Percentiles rank a stretch among this genome's conserved stretches.
These are phyloP conservation scores for Articulospora tetracladia DNA, from an alignment of 495 filamentous ascomycete genomes.

Conservation along the genomic window DNA sequence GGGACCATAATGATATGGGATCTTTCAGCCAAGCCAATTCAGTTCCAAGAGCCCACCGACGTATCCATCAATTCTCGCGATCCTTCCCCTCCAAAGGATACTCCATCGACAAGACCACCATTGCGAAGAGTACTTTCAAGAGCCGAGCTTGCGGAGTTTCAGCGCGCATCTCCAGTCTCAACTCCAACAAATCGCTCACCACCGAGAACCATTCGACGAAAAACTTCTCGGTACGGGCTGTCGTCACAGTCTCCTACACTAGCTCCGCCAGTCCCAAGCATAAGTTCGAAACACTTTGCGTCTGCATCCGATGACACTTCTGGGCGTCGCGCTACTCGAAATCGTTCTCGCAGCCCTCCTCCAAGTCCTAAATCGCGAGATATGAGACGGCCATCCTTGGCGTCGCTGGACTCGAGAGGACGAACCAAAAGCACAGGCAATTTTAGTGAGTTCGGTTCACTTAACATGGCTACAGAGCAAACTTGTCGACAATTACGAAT, in stretches of 20 bases:
- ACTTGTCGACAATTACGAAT: conserved; percentile 72
- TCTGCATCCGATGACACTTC: conserved; percentile 20
- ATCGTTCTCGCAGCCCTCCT: conserved; percentile 35
- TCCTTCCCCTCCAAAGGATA: conserved; percentile 31
- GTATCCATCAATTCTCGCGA: conserved; percentile 30
- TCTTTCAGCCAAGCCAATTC: conserved; percentile 43
- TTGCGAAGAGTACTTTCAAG: conserved; percentile 72
- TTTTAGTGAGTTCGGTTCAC: conserved; percentile 53
- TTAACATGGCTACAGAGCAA: conserved; percentile 76
- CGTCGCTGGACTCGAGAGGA: conserved; percentile 55
- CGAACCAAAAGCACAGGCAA: conserved; percentile 48
- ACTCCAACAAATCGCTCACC: conserved; percentile 57
- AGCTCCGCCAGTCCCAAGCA: conserved; percentile 19
- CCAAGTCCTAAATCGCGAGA: conserved; percentile 29
- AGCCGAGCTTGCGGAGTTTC: conserved; percentile 74
- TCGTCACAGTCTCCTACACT: conserved; percentile 22
- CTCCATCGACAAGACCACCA: conserved; percentile 57
- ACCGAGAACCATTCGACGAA: conserved; percentile 52
- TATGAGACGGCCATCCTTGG: conserved; percentile 48
- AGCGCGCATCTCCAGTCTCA: conserved; percentile 49
- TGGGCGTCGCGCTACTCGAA: conserved; percentile 21
- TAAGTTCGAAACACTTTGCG: conserved; percentile 17
- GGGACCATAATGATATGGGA: conserved; percentile 86
- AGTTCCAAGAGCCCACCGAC: conserved; percentile 18
- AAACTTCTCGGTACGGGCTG: conserved; percentile 31